phyloP scores from a whole-genome alignment of 2,329 filamentous ascomycete genomes.

The Penicillium thymicola region DNA sequence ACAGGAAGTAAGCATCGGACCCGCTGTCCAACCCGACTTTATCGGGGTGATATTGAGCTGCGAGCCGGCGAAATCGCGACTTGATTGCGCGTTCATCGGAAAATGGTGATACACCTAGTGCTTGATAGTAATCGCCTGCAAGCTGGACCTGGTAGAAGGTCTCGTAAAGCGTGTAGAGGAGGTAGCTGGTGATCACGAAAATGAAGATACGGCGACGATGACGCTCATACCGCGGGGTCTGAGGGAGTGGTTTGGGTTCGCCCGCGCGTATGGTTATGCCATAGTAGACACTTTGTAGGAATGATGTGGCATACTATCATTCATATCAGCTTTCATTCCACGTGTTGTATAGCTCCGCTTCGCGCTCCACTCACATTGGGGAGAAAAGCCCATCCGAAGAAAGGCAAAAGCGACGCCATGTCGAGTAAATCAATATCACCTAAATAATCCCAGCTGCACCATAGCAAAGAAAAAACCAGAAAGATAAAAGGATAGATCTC shows the following conservation, averaged over 20 bases:
- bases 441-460: constrained; percentile 4
- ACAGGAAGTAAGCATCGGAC: constrained; percentile 65
- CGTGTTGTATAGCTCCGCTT: constrained; percentile 6
- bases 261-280: constrained; percentile 84
- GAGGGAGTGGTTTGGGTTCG: constrained; percentile 69
- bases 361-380: constrained; percentile 50
- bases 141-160: constrained; percentile 75
- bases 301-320: constrained; percentile 69
- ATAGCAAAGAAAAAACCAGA: constrained; percentile 5
- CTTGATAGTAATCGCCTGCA: constrained; percentile 72
- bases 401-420: constrained; percentile 51
- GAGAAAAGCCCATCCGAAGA: constrained; percentile 60
- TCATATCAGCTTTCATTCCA: constrained; percentile 8
- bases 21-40: constrained; percentile 56
- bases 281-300: constrained; percentile 80
- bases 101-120: constrained; percentile 66
- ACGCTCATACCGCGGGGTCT: constrained; percentile 63
- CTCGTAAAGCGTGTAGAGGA: constrained; percentile 89
- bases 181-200: constrained; percentile 76
- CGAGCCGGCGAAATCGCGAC: constrained; percentile 75
- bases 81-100: constrained; percentile 76
- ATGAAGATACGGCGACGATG: constrained; percentile 83
- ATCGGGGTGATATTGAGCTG: constrained; percentile 73
- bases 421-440: constrained; percentile 5
- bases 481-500: not conserved